Evolutionary conservation across 768 basidiomycete species (phyloP).

Genomic region (Fistulinella prunicolor): DNA sequence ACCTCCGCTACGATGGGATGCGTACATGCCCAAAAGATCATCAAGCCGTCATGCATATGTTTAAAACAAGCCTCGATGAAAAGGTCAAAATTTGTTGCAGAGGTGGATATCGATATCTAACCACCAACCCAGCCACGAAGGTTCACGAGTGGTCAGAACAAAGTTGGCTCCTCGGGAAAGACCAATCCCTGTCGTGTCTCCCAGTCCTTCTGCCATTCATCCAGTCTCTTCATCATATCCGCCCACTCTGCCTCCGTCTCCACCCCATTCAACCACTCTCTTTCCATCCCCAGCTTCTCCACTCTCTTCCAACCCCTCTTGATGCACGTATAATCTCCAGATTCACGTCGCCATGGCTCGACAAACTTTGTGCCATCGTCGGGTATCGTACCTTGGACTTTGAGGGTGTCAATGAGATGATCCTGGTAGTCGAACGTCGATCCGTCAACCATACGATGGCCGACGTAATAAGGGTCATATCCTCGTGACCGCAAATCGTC

Average conservation of each 20-base stretch:
- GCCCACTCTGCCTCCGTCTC: conserved; percentile 52
- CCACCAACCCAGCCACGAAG: too few species aligned
- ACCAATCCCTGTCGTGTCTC: conserved; percentile 31
- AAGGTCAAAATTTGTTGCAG: too few species aligned
- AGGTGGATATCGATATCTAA: too few species aligned
- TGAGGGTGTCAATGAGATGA: conserved; percentile 19
- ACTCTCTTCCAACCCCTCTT: conserved; percentile 46
- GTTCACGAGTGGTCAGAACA: conserved; percentile 6
- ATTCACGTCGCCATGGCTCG: conserved; percentile 46
- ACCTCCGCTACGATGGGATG: too few species aligned
- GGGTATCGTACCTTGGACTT: conserved; percentile 33
- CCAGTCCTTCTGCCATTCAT: conserved; percentile 52
- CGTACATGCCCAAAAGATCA: too few species aligned
- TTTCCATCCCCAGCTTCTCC: conserved; percentile 37
- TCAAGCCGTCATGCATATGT: too few species aligned
- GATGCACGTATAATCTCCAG: conserved; percentile 31
- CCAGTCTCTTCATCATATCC: conserved; percentile 44
- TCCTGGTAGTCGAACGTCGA: conserved; percentile 42
- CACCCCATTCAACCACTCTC: conserved; percentile 47
- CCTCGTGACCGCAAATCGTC: conserved; percentile 39
- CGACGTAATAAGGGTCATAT: conserved; percentile 47
- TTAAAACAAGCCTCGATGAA: too few species aligned
- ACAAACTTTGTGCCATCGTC: conserved; percentile 45
- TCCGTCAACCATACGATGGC: conserved; percentile 42
- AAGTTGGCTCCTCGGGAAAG: conserved; percentile 3